Base-by-base conservation (phyloP, 2,329 filamentous ascomycete species). In the Pseudogymnoascus sp. region DNA sequence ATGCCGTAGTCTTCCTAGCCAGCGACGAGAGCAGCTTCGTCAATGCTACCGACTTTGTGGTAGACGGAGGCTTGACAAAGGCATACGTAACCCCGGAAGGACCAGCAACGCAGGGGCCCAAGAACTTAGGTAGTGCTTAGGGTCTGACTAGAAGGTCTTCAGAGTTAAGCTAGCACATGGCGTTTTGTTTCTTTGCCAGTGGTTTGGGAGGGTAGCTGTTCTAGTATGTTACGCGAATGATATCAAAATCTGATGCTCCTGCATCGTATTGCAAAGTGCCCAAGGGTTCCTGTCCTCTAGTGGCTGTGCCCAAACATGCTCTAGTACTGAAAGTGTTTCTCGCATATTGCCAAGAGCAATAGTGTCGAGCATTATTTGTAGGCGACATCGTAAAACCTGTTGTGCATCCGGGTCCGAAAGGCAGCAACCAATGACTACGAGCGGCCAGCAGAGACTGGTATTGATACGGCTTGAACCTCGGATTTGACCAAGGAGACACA, bases 11-110 rank as follows among this genome's bases (percentile, higher is more conserved):
- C 8, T 91, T 90, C 77, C 76, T 91, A 62, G 88, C 88, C 16
- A 89, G 85, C 69, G 88, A 91, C 66, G 88, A 90, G 75, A 85
- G 84, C 72, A 88, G 85, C 75, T 91, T 90, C 69, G 83, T 90
- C 67, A 91, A 89, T 67, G 88, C 86, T 9, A 41, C 86, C 63
- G 95, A 97, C 73, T 96, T 97, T 78, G 88, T 96, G 3, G 92
- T 97, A 25, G 93, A 99, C 71, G 95, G 95, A 63, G 93, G 93
- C 64, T 90, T 99, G 90, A 93, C 87, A 71, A 96, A 90, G 82
- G 90, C 92, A 49, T 97, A 97, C 75, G 86, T 89, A 28, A 89
- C 86, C 1, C 78, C 86, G 1, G 85, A 88, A 75, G 86, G 86
- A 4, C 78, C 82, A n/a, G 72, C 84, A 11, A 68, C 78, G 0